Conservation (phyloP, 2,329 filamentous ascomycete species). For the Diaporthe sp. region DNA sequence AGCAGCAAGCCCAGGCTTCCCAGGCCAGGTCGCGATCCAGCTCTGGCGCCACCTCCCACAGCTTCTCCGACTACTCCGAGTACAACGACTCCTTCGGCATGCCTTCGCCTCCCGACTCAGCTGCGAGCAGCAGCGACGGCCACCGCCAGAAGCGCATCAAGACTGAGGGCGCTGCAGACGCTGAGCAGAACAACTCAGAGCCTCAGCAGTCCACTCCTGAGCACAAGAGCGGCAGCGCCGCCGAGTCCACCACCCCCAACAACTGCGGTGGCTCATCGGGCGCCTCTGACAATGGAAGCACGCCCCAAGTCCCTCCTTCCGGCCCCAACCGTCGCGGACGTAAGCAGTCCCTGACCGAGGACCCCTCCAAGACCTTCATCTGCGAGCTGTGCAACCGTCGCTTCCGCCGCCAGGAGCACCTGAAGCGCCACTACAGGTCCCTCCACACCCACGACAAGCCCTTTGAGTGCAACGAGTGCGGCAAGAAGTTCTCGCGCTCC, state of each 20-base stretch:
- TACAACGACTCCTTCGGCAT: conserved; percentile 74
- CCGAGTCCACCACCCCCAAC: conserved; percentile 47
- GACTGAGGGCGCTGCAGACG: conserved; percentile 58
- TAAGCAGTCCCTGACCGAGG: conserved; percentile 98
- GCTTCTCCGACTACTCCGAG: conserved; percentile 60
- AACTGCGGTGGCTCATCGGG: conserved; percentile 52
- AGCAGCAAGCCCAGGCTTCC: conserved; percentile 64
- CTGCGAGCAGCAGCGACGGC: conserved; percentile 60
- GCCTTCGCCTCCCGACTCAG: conserved; percentile 71
- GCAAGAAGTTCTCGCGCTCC: conserved; percentile 98
- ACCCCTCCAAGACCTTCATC: conserved; percentile 98
- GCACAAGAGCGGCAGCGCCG: conserved; percentile 45
- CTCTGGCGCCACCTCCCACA: conserved; percentile 75
- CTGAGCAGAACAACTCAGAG: conserved; percentile 43
- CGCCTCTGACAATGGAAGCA: conserved; percentile 50
- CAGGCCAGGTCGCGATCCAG: conserved; percentile 78
- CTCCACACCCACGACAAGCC: conserved; percentile 99
- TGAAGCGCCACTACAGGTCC: conserved; percentile 98
- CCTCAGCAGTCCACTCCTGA: conserved; percentile 51
- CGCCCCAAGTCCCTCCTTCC: conserved; percentile 61
- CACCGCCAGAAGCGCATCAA: conserved; percentile 69
- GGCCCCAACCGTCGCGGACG: conserved; percentile 88
- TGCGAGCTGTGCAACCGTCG: conserved; percentile 96
- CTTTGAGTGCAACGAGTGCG: conserved; percentile 96
- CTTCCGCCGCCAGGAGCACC: conserved; percentile 97